Conservation (phyloP, 176 grass and related monocot species). For the Ensete glaucum region DNA sequence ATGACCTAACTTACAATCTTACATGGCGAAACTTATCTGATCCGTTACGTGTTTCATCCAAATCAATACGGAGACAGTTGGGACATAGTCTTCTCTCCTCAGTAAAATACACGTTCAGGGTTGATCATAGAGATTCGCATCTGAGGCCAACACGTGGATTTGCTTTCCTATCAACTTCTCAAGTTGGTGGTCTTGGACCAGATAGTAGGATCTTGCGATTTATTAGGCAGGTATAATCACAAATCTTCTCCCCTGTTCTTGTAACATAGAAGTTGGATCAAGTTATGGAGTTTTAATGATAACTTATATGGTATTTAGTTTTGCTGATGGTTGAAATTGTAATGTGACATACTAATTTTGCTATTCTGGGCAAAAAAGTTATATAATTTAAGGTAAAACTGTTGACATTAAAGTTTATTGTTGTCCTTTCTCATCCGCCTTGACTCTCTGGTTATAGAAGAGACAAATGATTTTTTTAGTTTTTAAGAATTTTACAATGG, state of each 20-base stretch:
- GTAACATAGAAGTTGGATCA: neutral
- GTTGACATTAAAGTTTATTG: too few species aligned
- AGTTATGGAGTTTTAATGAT: neutral
- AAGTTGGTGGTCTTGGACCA: slow-evolving; percentile 51
- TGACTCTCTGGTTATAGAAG: too few species aligned
- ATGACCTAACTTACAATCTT: slow-evolving; percentile 59
- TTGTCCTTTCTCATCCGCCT: too few species aligned
- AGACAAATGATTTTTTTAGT: too few species aligned
- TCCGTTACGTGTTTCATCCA: slow-evolving; percentile 41
- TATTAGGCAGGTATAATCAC: slow-evolving; percentile 45
- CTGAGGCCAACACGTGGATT: slow-evolving; percentile 64
- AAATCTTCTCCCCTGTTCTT: neutral
- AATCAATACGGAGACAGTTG: slow-evolving; percentile 57
- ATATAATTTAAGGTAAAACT: too few species aligned
- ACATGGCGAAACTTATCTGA: slow-evolving; percentile 52
- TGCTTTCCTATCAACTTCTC: slow-evolving; percentile 59
- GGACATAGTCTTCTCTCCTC: slow-evolving; percentile 65
- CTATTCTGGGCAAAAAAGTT: too few species aligned
- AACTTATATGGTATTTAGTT: slow-evolving; percentile 1
- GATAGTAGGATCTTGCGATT: slow-evolving; percentile 56
- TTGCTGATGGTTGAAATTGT: neutral
- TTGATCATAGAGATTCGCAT: slow-evolving; percentile 66
- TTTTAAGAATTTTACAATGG: too few species aligned
- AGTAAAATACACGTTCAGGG: slow-evolving; percentile 56
- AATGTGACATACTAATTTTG: neutral